Evolutionary conservation across 1,139 yeast genomes (phyloP).

Genomic region (Insectozyma bohioensis): DNA sequence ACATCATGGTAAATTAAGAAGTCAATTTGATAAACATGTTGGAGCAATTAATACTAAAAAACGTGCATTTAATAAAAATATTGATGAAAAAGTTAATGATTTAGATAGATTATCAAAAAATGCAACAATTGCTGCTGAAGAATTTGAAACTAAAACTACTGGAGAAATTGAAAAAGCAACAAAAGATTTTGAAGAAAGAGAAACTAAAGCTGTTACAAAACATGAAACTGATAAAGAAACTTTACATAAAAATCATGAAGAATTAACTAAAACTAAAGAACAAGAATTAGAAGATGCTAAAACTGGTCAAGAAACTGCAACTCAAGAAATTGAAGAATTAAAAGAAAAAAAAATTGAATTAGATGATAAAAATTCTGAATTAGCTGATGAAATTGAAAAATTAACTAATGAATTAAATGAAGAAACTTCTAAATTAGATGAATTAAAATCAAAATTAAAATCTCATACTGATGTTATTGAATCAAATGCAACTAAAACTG

Average conservation of each 20-base stretch:
- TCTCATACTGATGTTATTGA: constrained; percentile 41
- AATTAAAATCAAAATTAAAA: constrained; percentile 38
- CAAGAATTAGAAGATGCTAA: constrained; percentile 52
- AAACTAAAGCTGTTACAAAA: constrained; percentile 45
- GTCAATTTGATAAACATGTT: constrained; percentile 42
- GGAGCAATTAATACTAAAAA: constrained; percentile 41
- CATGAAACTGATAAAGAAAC: constrained; percentile 49
- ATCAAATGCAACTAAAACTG: constrained; percentile 36
- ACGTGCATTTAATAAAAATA: constrained; percentile 39
- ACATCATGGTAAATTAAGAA: constrained; percentile 46
- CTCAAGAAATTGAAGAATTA: constrained; percentile 45
- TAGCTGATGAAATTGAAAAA: constrained; percentile 39
- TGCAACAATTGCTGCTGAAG: constrained; percentile 33
- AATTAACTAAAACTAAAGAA: constrained; percentile 47
- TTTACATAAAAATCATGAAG: constrained; percentile 44
- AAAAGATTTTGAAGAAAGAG: constrained; percentile 46
- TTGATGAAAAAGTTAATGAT: constrained; percentile 34
- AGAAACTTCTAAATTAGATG: constrained; percentile 40
- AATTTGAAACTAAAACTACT: constrained; percentile 39
- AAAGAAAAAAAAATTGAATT: constrained; percentile 43
- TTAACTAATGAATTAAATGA: constrained; percentile 42
- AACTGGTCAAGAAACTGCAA: constrained; percentile 44
- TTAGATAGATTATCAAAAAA: constrained; percentile 30
- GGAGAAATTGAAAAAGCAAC: constrained; percentile 48
- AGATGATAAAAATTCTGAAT: constrained; percentile 46